Base-by-base conservation (phyloP, 257 asterid genomes). In the Mentha longifolia region DNA sequence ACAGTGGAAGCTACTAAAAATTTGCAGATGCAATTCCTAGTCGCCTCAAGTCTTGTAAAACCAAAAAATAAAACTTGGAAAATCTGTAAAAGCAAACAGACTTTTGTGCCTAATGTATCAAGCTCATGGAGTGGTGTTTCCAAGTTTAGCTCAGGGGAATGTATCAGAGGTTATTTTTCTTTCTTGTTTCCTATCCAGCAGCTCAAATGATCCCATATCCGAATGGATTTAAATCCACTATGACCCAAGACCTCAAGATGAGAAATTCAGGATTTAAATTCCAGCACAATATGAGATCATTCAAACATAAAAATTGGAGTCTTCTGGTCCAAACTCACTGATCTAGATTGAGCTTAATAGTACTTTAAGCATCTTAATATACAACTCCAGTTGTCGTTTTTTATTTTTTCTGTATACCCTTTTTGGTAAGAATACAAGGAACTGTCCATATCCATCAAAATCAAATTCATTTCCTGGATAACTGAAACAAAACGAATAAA, bases 361-460 rank as follows among this genome's bases (percentile, higher is more conserved):
- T n/a, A n/a, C n/a, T n/a, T n/a, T n/a, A n/a, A n/a, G 71, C 46
- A 46, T 9, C 41, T 9, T 17, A 10, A 65, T 15, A 50, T 63
- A 2, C 37, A 9, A 61, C 25, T 30, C 10, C 30, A 4, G 46
- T 11, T n/a, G 0, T n/a, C 11, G n/a, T 2, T 25, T 25, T 25
- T 25, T 25, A 25, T 25, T 25, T 25, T 25, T 25, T 25, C 28
- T 25, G 28, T 25, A 25, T 25, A 25, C 28, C 28, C 28, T 25
- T 25, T 25, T 25, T 25, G 28, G 28, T 25, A 25, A 25, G 28
- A 25, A 25, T 25, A 25, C 2, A 25, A 25, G 28, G 28, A 1
- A 25, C 28, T 25, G 28, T 30, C 33, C 14, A 52, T 67, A 51
- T 67, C 57, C 47, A 72, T 62, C 55, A 31, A 47, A 47, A 33